Percentiles rank a stretch among this genome's conserved stretches.
Evolutionary conservation across 208 protist genomes (phyloP).

Genomic region (Leishmania tarentolae): DNA sequence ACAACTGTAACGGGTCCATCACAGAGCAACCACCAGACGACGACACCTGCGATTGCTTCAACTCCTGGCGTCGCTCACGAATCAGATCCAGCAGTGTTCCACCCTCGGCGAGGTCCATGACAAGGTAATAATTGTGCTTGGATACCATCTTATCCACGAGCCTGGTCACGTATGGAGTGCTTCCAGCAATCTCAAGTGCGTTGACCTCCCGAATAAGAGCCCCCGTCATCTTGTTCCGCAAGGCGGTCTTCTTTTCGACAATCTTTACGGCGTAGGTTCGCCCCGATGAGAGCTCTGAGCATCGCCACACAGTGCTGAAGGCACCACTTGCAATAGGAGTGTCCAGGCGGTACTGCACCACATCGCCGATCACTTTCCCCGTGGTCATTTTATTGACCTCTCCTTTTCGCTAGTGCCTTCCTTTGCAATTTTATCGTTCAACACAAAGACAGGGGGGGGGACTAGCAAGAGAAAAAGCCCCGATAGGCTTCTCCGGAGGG

Average conservation of each 20-base stretch:
- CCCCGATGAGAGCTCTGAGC: conserved; percentile 41
- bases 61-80: conserved; percentile 34
- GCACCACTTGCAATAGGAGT: conserved; percentile 64
- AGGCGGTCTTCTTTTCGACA: conserved; percentile 43
- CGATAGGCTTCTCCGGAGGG: not conserved
- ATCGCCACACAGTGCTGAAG: conserved; percentile 87
- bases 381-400: conserved; percentile 28
- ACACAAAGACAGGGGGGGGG: not conserved
- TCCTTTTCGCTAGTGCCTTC: not conserved
- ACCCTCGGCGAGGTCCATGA: conserved; percentile 80
- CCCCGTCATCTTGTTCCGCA: conserved; percentile 55
- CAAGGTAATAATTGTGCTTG: conserved; percentile 77
- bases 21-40: conserved; percentile 8
- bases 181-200: conserved; percentile 53
- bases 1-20: conserved; percentile 12
- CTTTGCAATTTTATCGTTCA: not conserved
- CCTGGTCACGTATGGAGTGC: conserved; percentile 55
- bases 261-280: conserved; percentile 76
- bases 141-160: conserved; percentile 83
- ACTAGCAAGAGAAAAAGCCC: not conserved
- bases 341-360: conserved; percentile 63
- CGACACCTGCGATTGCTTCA: conserved; percentile 19
- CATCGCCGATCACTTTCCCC: conserved; percentile 64
- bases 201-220: conserved; percentile 74
- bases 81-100: conserved; percentile 75